Conservation (phyloP, 108 stramenopile genomes). For the Cyclotella atomus region DNA sequence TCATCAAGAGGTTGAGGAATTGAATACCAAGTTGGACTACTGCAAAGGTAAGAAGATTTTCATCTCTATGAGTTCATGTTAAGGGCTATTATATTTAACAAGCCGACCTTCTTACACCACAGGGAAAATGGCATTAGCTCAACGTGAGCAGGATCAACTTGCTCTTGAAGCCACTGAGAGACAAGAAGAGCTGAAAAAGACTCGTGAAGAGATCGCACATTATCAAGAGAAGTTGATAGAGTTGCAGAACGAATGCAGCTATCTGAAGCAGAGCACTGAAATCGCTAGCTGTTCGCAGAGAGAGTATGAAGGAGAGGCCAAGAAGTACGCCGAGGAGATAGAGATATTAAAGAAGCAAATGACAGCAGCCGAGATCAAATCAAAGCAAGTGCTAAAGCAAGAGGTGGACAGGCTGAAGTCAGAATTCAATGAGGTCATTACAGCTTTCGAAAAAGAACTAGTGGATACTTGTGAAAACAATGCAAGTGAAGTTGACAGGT, state of each 20-base stretch:
- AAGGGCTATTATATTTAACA: too few species aligned
- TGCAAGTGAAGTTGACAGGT: slow-evolving; percentile 8
- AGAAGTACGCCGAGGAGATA: neutral
- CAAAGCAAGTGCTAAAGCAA: slow-evolving; percentile 20
- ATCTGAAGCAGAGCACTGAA: slow-evolving; percentile 6
- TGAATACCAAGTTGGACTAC: slow-evolving; percentile 2
- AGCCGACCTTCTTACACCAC: too few species aligned
- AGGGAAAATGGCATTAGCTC: neutral
- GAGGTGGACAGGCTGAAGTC: slow-evolving; percentile 31
- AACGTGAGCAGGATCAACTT: neutral
- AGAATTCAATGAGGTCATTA: slow-evolving; percentile 33
- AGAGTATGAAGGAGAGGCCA: neutral
- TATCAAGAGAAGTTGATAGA: neutral
- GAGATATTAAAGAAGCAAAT: slow-evolving; percentile 16
- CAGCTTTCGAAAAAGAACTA: slow-evolving; percentile 31
- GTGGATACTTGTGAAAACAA: slow-evolving; percentile 27
- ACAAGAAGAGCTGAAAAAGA: slow-evolving; percentile 18
- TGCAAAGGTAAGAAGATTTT: too few species aligned
- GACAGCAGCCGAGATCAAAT: neutral
- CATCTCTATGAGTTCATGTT: too few species aligned
- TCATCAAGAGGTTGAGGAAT: neutral
- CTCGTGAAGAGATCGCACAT: neutral
- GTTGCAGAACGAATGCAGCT: slow-evolving; percentile 1
- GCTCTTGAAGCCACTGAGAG: neutral
- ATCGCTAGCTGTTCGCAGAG: neutral